Percentiles rank a stretch among this genome's conserved stretches.
phyloP scores from a whole-genome alignment of 768 basidiomycete genomes.

The Termitomyces sp. region DNA sequence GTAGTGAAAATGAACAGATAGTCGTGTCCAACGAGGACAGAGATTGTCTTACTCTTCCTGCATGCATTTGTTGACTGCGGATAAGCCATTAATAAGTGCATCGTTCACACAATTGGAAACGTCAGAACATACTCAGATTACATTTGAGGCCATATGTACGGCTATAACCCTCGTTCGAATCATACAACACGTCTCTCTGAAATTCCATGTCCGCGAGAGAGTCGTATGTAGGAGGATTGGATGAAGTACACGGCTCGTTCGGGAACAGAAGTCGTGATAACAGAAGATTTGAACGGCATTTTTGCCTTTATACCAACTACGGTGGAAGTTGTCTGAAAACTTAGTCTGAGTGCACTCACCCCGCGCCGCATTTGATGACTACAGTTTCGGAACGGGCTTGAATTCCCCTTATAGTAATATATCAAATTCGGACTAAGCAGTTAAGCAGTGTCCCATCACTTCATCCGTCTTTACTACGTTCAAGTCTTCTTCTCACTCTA shows the following conservation, averaged over 20 bases:
- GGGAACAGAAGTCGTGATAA: too few relatives aligned
- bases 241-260: too few relatives aligned
- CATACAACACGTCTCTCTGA: not conserved
- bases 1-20: not conserved
- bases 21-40: not conserved
- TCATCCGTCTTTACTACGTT: too few relatives aligned
- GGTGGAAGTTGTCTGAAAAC: too few relatives aligned
- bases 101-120: too few relatives aligned
- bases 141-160: conserved; percentile 17
- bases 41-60: conserved; percentile 35
- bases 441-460: too few relatives aligned
- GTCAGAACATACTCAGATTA: conserved; percentile 13
- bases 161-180: conserved; percentile 9
- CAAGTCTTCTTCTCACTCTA: too few relatives aligned
- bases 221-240: too few relatives aligned
- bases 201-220: conserved; percentile 5
- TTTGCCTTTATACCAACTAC: too few relatives aligned
- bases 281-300: too few relatives aligned
- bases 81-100: not conserved
- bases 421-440: not conserved
- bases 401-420: not conserved
- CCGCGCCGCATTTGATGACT: too few relatives aligned
- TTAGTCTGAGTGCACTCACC: too few relatives aligned
- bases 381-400: not conserved
- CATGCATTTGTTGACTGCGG: conserved; percentile 38